phyloP scores from a whole-genome alignment of 2,329 filamentous ascomycete genomes.

The Didymella pomorum region DNA sequence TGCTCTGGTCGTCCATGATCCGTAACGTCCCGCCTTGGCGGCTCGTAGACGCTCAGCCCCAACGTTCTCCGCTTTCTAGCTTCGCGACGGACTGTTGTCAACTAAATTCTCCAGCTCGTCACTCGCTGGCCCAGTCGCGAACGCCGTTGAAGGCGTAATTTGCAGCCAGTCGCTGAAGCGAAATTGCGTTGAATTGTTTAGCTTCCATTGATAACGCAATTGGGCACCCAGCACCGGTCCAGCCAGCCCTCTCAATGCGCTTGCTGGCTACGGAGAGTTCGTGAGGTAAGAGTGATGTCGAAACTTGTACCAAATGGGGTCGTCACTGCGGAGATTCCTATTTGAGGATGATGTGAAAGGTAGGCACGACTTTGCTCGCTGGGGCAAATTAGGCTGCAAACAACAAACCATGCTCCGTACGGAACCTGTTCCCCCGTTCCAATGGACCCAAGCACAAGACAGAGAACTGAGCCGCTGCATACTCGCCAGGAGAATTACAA shows the following conservation, averaged over 20 bases:
- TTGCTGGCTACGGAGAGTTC: neutral
- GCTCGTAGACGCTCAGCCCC: conserved; percentile 10
- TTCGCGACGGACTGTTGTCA: conserved; percentile 9
- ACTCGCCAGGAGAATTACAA: neutral
- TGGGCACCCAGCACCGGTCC: neutral
- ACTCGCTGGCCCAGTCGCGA: conserved; percentile 8
- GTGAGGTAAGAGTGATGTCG: conserved; percentile 2
- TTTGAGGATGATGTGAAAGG: neutral
- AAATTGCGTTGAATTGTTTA: conserved; percentile 16
- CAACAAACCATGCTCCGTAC: neutral
- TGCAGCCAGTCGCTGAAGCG: conserved; percentile 4
- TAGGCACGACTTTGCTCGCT: neutral
- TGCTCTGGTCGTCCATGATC: conserved; percentile 2
- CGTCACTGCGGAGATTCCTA: neutral
- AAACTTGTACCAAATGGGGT: neutral
- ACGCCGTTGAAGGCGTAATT: conserved; percentile 7
- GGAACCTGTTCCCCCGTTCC: neutral
- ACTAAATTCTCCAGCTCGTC: neutral
- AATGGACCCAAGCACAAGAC: neutral
- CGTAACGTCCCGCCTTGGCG: conserved; percentile 20
- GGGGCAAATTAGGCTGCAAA: neutral
- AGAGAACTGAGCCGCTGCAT: neutral
- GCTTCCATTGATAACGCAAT: neutral
- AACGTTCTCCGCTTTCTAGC: conserved; percentile 16
- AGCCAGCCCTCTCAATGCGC: neutral